Conservation (phyloP, 345 rosid species). For the Arabidopsis thaliana region TAIR10.1 NC_003076.8:284501-285000, state of each 20-base stretch:
- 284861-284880: too few relatives aligned
- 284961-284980: too few relatives aligned
- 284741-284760: too few relatives aligned
- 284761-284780: too few relatives aligned
- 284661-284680: neutral
- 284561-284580: constrained; percentile 31
- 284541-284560: constrained; percentile 32
- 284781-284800: too few relatives aligned
- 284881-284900: too few relatives aligned
- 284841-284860: neutral
- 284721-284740: too few relatives aligned
- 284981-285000: too few relatives aligned
- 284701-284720: too few relatives aligned
- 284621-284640: constrained; percentile 43
- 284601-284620: neutral
- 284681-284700: neutral
- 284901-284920: too few relatives aligned
- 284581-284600: constrained; percentile 12
- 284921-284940: too few relatives aligned
- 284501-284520: neutral
- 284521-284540: constrained; percentile 32
- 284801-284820: too few relatives aligned
- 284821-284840: neutral
- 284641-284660: neutral
- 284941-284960: neutral